Evolutionary conservation across 2,329 filamentous ascomycete species (phyloP), one percentile per base, ranked within the genome.

Genomic region (Daldinia eschscholtzii): DNA sequence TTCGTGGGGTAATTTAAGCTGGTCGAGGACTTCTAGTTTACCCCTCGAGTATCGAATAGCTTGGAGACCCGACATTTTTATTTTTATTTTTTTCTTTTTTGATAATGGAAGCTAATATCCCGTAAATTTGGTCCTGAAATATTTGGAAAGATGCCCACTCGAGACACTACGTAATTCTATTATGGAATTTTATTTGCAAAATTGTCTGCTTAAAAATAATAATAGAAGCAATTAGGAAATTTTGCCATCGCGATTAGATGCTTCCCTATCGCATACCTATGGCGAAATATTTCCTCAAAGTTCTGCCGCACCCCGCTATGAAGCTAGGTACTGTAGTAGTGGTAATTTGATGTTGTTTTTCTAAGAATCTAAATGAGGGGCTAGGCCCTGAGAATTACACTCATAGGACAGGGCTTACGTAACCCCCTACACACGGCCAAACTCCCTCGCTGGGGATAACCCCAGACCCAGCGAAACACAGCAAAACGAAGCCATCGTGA

Each of bases 1-100:
- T 74, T 92, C 89, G 77, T 96, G 92, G 13, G 93, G 93, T 23
- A 96, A 86, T 70, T 89, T 88, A n/a, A 96, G 88, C 82, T 96
- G 93, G 80, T 96, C 92, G 61, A 96, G 87, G 72, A 96, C 93
- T 73, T 92, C 85, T 65, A 96, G 85, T 79, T 87, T 87, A 73
- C 92, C 92, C 58, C 89, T 86, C 61, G 85, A 83, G 80, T 95
- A 96, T 74, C 90, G 90, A 81, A 96, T 93, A 10, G 93, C 92
- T 81, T 94, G 87, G 53, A 96, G 88, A 26, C 81, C 82, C n/a
- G 85, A 84, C 86, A 87, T 87, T 9, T 30, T 30, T 46, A 1
- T n/a, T 26, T 7, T 9, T 35, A 7, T 15, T 30, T 2, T 15
- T 9, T 59, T 59, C 9, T 52, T 42, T 57, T 23, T 48, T 28